Percentiles rank a stretch among this genome's conserved stretches.
These are phyloP conservation scores for Asclepias syriaca DNA, from an alignment of 257 asterid species.

Conservation along the genomic window DNA sequence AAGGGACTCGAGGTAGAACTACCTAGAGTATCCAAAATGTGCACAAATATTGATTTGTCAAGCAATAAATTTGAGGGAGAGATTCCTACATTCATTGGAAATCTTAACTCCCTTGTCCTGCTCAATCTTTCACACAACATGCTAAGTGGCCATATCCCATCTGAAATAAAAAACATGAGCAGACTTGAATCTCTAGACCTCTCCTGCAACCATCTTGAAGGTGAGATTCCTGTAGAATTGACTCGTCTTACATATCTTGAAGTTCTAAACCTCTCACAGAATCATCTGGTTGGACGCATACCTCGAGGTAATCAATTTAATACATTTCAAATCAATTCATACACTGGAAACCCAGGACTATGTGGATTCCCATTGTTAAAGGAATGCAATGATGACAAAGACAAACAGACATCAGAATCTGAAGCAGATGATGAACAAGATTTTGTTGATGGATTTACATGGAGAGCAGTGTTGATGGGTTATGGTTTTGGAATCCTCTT, in stretches of 20 bases:
- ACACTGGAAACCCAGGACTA: constrained; percentile 9
- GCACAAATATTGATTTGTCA: constrained; percentile 8
- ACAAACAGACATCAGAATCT: background rate
- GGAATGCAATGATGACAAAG: background rate
- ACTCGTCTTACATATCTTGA: background rate
- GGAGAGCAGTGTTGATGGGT: constrained; percentile 7
- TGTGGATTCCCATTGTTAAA: constrained; percentile 14
- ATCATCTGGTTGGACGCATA: constrained; percentile 8
- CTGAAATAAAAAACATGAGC: background rate
- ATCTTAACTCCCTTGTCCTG: background rate
- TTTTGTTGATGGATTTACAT: constrained; percentile 2
- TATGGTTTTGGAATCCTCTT: constrained; percentile 3
- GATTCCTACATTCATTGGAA: background rate
- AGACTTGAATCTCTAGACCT: constrained; percentile 10
- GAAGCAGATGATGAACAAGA: constrained; percentile 4
- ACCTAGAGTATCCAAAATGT: background rate
- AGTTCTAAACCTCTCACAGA: background rate
- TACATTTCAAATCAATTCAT: constrained; percentile 4
- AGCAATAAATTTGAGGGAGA: constrained; percentile 8
- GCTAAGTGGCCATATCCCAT: background rate
- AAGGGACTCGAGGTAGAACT: background rate
- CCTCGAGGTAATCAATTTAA: constrained; percentile 7
- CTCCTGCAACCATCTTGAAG: constrained; percentile 3
- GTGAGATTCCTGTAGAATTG: constrained; percentile 6
- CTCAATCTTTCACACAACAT: constrained; percentile 9